Conservation (phyloP, 2,329 filamentous ascomycete species). For the Hysterium pulicare region DNA sequence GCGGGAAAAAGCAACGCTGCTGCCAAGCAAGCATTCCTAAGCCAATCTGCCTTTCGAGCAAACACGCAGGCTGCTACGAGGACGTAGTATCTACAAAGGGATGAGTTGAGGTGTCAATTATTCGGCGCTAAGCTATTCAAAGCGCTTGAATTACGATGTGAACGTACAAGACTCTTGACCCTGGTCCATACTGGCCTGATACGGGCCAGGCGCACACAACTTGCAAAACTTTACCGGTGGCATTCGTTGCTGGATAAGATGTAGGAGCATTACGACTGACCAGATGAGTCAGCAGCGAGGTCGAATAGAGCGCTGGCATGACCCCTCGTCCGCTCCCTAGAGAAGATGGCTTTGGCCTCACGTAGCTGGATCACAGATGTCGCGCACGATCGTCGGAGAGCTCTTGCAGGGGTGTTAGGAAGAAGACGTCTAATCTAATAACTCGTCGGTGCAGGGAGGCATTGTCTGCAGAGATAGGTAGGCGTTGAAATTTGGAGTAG, state of each 20-base stretch:
- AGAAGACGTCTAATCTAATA: no score
- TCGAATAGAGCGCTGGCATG: constrained; percentile 37
- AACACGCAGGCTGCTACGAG: constrained; percentile 62
- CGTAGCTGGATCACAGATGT: no score
- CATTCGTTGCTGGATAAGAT: constrained; percentile 18
- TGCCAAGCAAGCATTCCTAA: constrained; percentile 61
- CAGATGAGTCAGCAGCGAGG: constrained; percentile 25
- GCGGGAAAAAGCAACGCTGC: constrained; percentile 62
- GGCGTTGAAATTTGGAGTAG: no score
- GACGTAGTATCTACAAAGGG: constrained; percentile 58
- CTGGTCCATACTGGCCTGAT: constrained; percentile 56
- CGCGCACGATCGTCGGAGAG: no score
- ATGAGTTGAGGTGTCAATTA: no score
- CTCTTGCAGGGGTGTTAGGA: no score
- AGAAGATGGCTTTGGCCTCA: constrained; percentile 9
- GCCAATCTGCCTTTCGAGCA: constrained; percentile 60
- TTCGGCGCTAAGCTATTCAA: no score
- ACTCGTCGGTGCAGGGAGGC: no score
- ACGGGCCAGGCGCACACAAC: constrained; percentile 58
- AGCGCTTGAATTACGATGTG: no score
- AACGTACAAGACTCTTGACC: constrained; percentile 54
- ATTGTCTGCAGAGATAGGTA: no score
- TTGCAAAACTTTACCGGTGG: constrained; percentile 28
- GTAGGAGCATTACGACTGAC: constrained; percentile 14
- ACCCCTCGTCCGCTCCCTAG: constrained; percentile 1